These are phyloP conservation scores for Beauveria varroae DNA, from an alignment of 2,329 filamentous ascomycete genomes.

Conservation along the genomic window DNA sequence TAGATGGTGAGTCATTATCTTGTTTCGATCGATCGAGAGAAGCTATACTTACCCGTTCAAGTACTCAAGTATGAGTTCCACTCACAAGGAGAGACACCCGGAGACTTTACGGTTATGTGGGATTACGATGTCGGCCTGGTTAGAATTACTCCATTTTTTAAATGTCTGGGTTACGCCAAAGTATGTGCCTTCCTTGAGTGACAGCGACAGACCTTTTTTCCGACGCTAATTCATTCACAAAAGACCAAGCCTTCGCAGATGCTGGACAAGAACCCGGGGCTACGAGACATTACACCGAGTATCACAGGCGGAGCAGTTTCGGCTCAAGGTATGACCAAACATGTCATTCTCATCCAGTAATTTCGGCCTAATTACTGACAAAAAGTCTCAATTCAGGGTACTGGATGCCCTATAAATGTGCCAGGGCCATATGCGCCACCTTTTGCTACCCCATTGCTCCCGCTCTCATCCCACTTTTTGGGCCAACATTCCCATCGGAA, in stretches of 20 bases:
- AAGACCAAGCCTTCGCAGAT: slow-evolving; percentile 87
- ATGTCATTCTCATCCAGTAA: not conserved
- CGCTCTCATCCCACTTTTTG: slow-evolving; percentile 86
- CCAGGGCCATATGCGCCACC: slow-evolving; percentile 77
- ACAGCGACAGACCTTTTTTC: not conserved
- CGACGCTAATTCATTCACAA: not conserved
- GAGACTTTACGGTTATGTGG: slow-evolving; percentile 80
- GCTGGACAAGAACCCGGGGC: slow-evolving; percentile 66
- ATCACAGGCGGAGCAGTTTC: slow-evolving; percentile 88
- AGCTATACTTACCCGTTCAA: slow-evolving; percentile 27
- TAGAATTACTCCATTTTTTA: slow-evolving; percentile 91
- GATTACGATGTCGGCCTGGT: slow-evolving; percentile 94
- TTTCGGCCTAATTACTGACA: not conserved
- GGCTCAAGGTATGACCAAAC: slow-evolving; percentile 64
- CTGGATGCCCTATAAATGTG: slow-evolving; percentile 90
- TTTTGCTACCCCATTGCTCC: slow-evolving; percentile 83
- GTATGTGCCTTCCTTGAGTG: slow-evolving; percentile 37
- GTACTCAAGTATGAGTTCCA: slow-evolving; percentile 81
- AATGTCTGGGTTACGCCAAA: slow-evolving; percentile 81
- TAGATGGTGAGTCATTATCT: slow-evolving; percentile 59
- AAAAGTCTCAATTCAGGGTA: slow-evolving; percentile 54
- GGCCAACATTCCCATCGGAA: slow-evolving; percentile 64
- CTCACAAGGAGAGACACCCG: slow-evolving; percentile 53
- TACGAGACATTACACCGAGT: slow-evolving; percentile 85
- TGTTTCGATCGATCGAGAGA: not conserved